A percentile compares a stretch with the other conserved stretches of the same genome.
Conservation (phyloP, 1,284 basidiomycete species). For the Neolentinus lepideus region DNA sequence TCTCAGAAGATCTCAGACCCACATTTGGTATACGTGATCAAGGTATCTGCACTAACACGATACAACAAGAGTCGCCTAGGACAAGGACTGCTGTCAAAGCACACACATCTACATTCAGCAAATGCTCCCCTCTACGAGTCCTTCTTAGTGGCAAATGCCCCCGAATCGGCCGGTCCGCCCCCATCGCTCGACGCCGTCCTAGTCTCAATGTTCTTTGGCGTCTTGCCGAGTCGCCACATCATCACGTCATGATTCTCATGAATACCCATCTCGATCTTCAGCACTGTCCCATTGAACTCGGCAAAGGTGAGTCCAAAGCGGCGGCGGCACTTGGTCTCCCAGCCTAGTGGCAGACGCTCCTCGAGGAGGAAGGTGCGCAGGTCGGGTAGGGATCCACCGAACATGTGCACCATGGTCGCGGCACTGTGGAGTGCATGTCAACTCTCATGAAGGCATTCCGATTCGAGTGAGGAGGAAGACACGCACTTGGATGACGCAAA, state of each 20-base stretch:
- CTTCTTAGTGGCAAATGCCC: not conserved
- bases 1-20: too few relatives aligned
- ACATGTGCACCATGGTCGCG: slow-evolving; percentile 52
- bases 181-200: too few relatives aligned
- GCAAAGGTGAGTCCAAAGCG: slow-evolving; percentile 50
- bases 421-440: slow-evolving; percentile 26
- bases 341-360: slow-evolving; percentile 60
- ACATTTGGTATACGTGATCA: too few relatives aligned
- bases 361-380: slow-evolving; percentile 49
- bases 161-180: not conserved
- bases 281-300: slow-evolving; percentile 47
- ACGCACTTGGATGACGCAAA: slow-evolving; percentile 66
- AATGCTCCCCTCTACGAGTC: not conserved
- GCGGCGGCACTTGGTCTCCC: slow-evolving; percentile 42
- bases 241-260: slow-evolving; percentile 16
- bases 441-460: not conserved
- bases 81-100: too few relatives aligned
- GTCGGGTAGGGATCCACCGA: slow-evolving; percentile 55
- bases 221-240: too few relatives aligned
- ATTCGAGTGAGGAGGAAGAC: not conserved
- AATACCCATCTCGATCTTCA: slow-evolving; percentile 44
- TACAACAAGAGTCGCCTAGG: too few relatives aligned
- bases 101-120: too few relatives aligned
- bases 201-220: too few relatives aligned
- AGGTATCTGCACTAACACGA: too few relatives aligned